Percentiles rank a stretch among this genome's conserved stretches.
Conservation (phyloP, 2,329 filamentous ascomycete species). For the Cadophora luteo-olivacea region DNA sequence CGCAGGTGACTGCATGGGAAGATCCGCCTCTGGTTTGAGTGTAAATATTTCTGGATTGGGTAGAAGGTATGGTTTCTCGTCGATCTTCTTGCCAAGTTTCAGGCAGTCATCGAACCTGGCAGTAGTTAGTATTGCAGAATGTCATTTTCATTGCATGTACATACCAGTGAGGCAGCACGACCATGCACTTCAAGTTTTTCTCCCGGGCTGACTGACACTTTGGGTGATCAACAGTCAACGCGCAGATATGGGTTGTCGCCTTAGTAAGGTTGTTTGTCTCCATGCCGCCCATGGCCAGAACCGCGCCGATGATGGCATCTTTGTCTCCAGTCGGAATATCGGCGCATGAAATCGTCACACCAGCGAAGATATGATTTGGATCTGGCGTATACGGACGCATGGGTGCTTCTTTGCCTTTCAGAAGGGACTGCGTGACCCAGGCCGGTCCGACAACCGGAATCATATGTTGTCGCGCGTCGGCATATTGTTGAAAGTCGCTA, state of each 20-base stretch:
- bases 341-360: constrained; percentile 81
- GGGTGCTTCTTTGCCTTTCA: constrained; percentile 73
- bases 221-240: constrained; percentile 75
- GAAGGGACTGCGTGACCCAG: constrained; percentile 79
- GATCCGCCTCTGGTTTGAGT: constrained; percentile 59
- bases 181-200: constrained; percentile 75
- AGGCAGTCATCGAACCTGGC: constrained; percentile 94
- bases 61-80: constrained; percentile 83
- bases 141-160: not conserved
- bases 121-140: constrained; percentile 36
- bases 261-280: constrained; percentile 75
- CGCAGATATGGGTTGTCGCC: constrained; percentile 87
- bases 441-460: constrained; percentile 82
- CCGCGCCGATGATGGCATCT: constrained; percentile 89
- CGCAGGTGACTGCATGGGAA: constrained; percentile 62
- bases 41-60: constrained; percentile 86
- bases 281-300: constrained; percentile 86
- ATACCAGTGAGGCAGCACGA: constrained; percentile 92
- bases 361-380: constrained; percentile 86
- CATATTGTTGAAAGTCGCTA: constrained; percentile 91
- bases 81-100: constrained; percentile 88
- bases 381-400: constrained; percentile 89
- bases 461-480: constrained; percentile 74
- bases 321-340: constrained; percentile 86
- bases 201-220: constrained; percentile 69